Percentiles rank a stretch among this genome's conserved stretches.
phyloP scores from a whole-genome alignment of 768 basidiomycete species.

The Trametes maxima region DNA sequence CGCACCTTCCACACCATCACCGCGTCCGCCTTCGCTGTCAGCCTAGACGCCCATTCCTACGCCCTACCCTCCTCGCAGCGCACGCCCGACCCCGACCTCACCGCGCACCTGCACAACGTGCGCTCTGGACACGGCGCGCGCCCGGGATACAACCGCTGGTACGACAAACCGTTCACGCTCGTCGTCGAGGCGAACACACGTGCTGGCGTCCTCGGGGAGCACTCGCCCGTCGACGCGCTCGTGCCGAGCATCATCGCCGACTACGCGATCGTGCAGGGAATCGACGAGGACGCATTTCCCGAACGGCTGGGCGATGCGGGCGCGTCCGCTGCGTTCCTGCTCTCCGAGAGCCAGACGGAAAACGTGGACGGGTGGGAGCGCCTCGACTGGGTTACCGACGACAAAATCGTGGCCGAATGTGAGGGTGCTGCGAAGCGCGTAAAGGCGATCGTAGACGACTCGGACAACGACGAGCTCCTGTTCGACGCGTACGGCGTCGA shows the following conservation, averaged over 20 bases:
- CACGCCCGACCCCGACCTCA: conserved; percentile 43
- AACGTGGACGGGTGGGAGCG: conserved; percentile 49
- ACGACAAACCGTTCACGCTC: conserved; percentile 84
- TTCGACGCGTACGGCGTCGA: conserved; percentile 82
- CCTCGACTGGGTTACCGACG: conserved; percentile 77
- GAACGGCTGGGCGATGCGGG: conserved; percentile 14
- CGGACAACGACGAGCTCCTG: conserved; percentile 82
- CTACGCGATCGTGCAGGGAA: conserved; percentile 71
- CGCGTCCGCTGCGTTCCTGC: conserved; percentile 15
- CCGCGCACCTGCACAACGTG: conserved; percentile 75
- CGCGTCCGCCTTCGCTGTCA: conserved; percentile 76
- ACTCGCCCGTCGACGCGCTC: conserved; percentile 87
- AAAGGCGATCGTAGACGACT: conserved; percentile 63
- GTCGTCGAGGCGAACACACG: conserved; percentile 85
- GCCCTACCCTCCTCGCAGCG: conserved; percentile 37
- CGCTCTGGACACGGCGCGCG: conserved; percentile 63
- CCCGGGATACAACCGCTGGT: conserved; percentile 71
- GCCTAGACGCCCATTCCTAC: conserved; percentile 69
- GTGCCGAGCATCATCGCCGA: conserved; percentile 87
- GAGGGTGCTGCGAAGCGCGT: conserved; percentile 59
- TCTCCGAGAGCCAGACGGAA: conserved; percentile 12
- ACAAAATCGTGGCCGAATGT: conserved; percentile 57
- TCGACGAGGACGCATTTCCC: conserved; percentile 52
- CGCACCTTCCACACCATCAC: conserved; percentile 64
- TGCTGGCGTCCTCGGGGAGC: conserved; percentile 88